A percentile compares a stretch with the other conserved stretches of the same genome.
Conservation (phyloP, 208 protist species). For the Wallacemonas sp. region DNA sequence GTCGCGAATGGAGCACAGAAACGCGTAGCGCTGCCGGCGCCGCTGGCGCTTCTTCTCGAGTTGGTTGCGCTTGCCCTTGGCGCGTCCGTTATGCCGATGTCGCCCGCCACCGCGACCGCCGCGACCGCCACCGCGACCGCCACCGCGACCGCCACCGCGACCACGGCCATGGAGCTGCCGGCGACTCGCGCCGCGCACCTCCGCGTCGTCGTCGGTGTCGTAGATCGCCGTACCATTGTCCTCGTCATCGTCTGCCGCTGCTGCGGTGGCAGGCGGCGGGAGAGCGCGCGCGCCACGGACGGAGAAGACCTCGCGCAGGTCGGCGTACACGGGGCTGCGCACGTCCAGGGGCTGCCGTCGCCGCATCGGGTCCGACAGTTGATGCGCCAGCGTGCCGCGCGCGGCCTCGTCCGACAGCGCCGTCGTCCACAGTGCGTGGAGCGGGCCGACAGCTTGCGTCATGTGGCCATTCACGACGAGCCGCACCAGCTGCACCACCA, state of each 20-base stretch:
- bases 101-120: neutral
- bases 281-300: too few relatives aligned
- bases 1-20: constrained; percentile 13
- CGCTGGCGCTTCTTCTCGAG: neutral
- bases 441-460: neutral
- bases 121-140: constrained; percentile 3
- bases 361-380: constrained; percentile 33
- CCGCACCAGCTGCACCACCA: constrained; percentile 39
- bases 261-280: too few relatives aligned
- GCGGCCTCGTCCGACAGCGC: constrained; percentile 22
- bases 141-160: constrained; percentile 8
- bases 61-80: neutral
- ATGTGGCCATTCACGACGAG: constrained; percentile 37
- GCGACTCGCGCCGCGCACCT: constrained; percentile 14
- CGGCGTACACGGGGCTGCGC: constrained; percentile 34
- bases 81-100: neutral
- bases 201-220: constrained; percentile 8
- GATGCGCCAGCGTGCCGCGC: constrained; percentile 21
- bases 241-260: neutral
- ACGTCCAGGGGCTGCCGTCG: constrained; percentile 40
- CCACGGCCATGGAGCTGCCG: constrained; percentile 1
- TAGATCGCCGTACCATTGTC: neutral
- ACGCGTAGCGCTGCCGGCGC: constrained; percentile 9
- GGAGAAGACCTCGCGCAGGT: constrained; percentile 30
- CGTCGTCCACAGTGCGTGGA: constrained; percentile 25